Evolutionary conservation across 1,284 basidiomycete genomes (phyloP), one percentile per base, ranked within the genome.

Genomic region (Moesziomyces globuligerus): DNA sequence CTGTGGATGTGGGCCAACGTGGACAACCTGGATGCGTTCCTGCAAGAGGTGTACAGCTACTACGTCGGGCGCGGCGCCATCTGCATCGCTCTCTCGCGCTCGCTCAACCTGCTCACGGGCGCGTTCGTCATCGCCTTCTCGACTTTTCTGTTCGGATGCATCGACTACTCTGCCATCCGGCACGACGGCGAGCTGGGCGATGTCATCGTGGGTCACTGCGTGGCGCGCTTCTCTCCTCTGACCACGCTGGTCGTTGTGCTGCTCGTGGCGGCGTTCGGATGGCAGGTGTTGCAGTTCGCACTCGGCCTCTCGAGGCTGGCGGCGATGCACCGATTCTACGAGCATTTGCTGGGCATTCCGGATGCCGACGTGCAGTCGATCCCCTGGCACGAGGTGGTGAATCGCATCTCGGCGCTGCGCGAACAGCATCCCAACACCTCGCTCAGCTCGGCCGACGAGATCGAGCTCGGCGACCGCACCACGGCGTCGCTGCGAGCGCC

Each of bases 1-100:
- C 82, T 98, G 40, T 99, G 96, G 96, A 91, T 92, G 68, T 99
- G 96, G 96, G 93, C 96, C 64, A 99, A 98, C 81, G 92, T 98
- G 8, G 92, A 93, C 79, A 95, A 98, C 81, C 86, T 98, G 37
- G 95, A 99, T 79, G 89, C 89, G 7, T 98, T 96, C 83, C 84
- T 99, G 28, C 92, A 95, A 84, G 93, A 97, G 75, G 92, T 92
- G 38, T 98, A 99, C 83, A 86, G 87, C 48, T 98, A 98, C 83
- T 99, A 98, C 81, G 90, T 92, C 75, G 94, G 94, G 29, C 96
- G 97, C 79, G 95, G 95, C 1, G 90, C 96, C 46, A 94, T 91
- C 83, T 94, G 92, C 74, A 98, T 99, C 75, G 91, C 90, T 4
- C 86, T 98, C 17, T 87, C 91, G 5, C 87, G 91, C 47, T 89